These are phyloP conservation scores for Microcos paniculata DNA, from an alignment of 345 rosid genomes.

Conservation along the genomic window DNA sequence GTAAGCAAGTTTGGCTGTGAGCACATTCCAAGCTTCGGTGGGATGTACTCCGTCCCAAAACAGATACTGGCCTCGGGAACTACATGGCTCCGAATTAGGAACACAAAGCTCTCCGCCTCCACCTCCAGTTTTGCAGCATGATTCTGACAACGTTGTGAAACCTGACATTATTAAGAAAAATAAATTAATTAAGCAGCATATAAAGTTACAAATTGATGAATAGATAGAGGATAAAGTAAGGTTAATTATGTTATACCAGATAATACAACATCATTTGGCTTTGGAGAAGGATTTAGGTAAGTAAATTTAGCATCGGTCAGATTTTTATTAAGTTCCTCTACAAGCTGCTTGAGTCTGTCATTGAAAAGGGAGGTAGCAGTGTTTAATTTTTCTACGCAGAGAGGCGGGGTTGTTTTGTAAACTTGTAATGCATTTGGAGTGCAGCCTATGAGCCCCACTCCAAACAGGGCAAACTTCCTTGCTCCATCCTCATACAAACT, in stretches of 20 bases:
- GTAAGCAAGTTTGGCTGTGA: slow-evolving; percentile 31
- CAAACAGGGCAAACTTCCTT: slow-evolving; percentile 6
- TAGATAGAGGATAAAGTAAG: background rate
- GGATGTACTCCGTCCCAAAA: slow-evolving; percentile 60
- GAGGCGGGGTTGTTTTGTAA: background rate
- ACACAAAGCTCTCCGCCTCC: slow-evolving; percentile 38
- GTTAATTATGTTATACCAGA: background rate
- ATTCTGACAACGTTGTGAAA: slow-evolving; percentile 12
- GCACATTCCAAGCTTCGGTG: slow-evolving; percentile 30
- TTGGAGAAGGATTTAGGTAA: slow-evolving; percentile 16
- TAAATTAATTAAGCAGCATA: background rate
- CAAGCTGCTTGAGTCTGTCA: slow-evolving; percentile 20
- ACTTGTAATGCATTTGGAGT: background rate
- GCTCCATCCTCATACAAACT: background rate
- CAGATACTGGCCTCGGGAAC: slow-evolving; percentile 21
- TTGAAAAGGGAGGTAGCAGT: slow-evolving; percentile 30
- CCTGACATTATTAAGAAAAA: background rate
- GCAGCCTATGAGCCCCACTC: background rate
- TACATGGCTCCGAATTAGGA: slow-evolving; percentile 30
- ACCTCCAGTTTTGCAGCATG: slow-evolving; percentile 26
- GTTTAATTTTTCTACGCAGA: slow-evolving; percentile 27
- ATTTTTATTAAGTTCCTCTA: slow-evolving; percentile 24
- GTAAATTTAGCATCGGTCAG: slow-evolving; percentile 30
- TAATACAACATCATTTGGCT: background rate
- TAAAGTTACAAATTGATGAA: background rate